Evolutionary conservation across 2,329 filamentous ascomycete genomes (phyloP).

Genomic region (Bipolaris cookei): DNA sequence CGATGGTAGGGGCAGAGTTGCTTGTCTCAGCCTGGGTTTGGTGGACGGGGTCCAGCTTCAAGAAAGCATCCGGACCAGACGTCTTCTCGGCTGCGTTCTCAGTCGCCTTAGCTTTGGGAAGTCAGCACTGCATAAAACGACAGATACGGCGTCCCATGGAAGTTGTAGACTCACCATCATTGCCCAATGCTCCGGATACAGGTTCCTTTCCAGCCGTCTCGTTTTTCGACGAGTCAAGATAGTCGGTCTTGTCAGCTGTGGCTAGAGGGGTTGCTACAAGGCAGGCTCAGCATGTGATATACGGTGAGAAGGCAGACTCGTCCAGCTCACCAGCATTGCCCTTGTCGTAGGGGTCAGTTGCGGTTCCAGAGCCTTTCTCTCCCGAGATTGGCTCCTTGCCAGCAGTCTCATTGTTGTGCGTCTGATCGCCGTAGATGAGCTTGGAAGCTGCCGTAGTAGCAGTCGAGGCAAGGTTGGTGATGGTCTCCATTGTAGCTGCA

Average conservation of each 20-base stretch:
- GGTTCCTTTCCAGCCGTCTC: conserved; percentile 65
- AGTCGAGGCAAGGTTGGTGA: conserved; percentile 43
- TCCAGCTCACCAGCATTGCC: conserved; percentile 66
- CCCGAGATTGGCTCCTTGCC: conserved; percentile 75
- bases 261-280: conserved; percentile 24
- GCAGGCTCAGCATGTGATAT: conserved; percentile 12
- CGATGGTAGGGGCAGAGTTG: conserved; percentile 16
- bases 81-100: conserved; percentile 8
- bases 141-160: not conserved
- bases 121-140: conserved; percentile 1
- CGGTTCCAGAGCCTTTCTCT: conserved; percentile 68
- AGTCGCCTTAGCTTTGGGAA: conserved; percentile 11
- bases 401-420: conserved; percentile 47
- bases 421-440: conserved; percentile 48
- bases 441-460: conserved; percentile 41
- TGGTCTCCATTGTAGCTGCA: conserved; percentile 45
- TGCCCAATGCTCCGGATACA: conserved; percentile 74
- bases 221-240: conserved; percentile 33
- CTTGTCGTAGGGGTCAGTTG: conserved; percentile 76
- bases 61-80: conserved; percentile 20
- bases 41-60: conserved; percentile 24
- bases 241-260: conserved; percentile 14
- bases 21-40: conserved; percentile 10
- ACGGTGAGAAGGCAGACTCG: not conserved
- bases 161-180: conserved; percentile 45